phyloP scores from a whole-genome alignment of 1,139 yeast genomes.

The Blastobotrys arbuscula region DNA sequence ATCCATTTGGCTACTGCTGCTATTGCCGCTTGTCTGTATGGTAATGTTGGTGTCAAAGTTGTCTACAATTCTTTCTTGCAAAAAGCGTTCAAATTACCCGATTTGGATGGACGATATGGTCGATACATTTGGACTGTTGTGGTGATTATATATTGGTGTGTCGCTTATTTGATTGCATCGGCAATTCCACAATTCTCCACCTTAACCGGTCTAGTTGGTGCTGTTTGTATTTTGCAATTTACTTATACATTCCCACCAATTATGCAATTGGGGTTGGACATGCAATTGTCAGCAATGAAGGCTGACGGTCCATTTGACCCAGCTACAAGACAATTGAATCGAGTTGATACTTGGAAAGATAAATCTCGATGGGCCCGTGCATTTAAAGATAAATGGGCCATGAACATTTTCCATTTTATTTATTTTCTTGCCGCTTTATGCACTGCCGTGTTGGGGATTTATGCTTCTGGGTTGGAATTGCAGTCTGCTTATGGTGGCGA shows the following conservation, averaged over 20 bases:
- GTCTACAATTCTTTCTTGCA: conserved; percentile 38
- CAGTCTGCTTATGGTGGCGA: conserved; percentile 17
- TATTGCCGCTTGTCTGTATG: conserved; percentile 43
- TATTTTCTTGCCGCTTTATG: conserved; percentile 38
- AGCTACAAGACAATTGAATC: conserved; percentile 29
- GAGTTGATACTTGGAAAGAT: conserved; percentile 35
- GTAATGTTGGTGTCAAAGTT: conserved; percentile 42
- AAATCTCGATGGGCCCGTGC: conserved; percentile 36
- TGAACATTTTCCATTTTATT: conserved; percentile 30
- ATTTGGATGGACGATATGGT: conserved; percentile 33
- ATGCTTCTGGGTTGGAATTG: conserved; percentile 27
- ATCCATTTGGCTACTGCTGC: conserved; percentile 37
- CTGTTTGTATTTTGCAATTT: conserved; percentile 44
- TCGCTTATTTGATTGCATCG: conserved; percentile 45
- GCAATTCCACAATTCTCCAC: conserved; percentile 50
- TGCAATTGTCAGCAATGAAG: conserved; percentile 35
- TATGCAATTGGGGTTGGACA: conserved; percentile 34
- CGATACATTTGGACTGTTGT: conserved; percentile 35
- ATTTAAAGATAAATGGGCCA: conserved; percentile 18
- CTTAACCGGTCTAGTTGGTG: conserved; percentile 47
- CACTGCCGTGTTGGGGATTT: conserved; percentile 37
- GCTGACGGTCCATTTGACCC: conserved; percentile 35
- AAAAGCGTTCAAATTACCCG: conserved; percentile 33
- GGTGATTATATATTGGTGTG: conserved; percentile 40
- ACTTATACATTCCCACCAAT: conserved; percentile 44